Evolutionary conservation across 2,329 filamentous ascomycete species (phyloP), one percentile per base, ranked within the genome.

Genomic region (Aschersonia sp.): DNA sequence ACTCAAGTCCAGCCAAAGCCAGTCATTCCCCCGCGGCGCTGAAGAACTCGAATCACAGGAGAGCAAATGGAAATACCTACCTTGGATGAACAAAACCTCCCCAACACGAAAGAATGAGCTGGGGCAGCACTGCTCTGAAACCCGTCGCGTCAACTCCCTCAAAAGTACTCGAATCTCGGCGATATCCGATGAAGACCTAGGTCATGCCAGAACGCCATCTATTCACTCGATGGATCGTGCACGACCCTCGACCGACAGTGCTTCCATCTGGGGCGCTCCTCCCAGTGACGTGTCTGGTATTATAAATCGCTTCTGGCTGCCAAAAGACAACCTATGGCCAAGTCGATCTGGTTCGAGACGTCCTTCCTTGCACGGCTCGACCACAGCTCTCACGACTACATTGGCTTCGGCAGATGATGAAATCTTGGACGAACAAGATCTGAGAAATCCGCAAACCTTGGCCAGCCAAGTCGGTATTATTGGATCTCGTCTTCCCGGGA

Each of bases 351-450:
- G 84, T 5, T 94, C 89, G 35, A 78, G 89, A 45, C 77, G 89
- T 38, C 85, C 86, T 10, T 94, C 88, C 1, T 71, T 88, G 5
- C 86, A 92, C 51, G 85, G 85, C 9, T 87, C 84, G 1, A 82
- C 84, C 1, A 81, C 74, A 7, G 75, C 61, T 20, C 61, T 80
- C 20, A 74, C 78, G 51, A 80, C 78, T 3, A 79, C 75, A 1
- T 64, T 82, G 20, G 77, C 77, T 9, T 79, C 77, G 9, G 78
- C 77, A 0, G 78, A 83, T 31, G 79, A 83, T 54, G 78, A 79
- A 52, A 81, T 82, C 38, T 61, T 83, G 29, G 73, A 78, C 48
- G 72, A 77, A n/a, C 65, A 73, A 3, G 78, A 75, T 38, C 59
- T 77, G 9, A 61, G 74, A 2, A 68, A 77, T 46, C 71, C 71